These are phyloP conservation scores for Phaffia rhodozyma DNA, from an alignment of 1,284 basidiomycete genomes.

Conservation along the genomic window DNA sequence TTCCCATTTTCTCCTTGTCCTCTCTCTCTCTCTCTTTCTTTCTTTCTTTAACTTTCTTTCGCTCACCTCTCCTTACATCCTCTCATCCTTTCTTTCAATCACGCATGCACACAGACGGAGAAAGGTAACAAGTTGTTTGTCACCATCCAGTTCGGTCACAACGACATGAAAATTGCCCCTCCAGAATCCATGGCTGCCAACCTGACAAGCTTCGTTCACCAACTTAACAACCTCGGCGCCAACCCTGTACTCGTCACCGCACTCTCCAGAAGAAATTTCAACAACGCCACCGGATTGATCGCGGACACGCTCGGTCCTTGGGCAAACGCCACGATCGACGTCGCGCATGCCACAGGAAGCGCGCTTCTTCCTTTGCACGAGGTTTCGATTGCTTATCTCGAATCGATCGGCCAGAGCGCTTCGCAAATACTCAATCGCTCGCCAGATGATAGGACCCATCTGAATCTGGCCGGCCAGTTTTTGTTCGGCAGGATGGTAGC, in stretches of 20 bases:
- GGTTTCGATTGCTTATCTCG: slow-evolving; percentile 38
- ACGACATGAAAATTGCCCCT: slow-evolving; percentile 39
- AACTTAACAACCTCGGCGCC: slow-evolving; percentile 35
- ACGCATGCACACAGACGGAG: too few species aligned
- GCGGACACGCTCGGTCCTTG: slow-evolving; percentile 38
- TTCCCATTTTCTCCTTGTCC: neutral
- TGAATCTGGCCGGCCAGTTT: slow-evolving; percentile 23
- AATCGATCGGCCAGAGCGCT: slow-evolving; percentile 38
- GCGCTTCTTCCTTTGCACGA: slow-evolving; percentile 39
- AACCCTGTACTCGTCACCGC: slow-evolving; percentile 40
- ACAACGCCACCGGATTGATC: slow-evolving; percentile 32
- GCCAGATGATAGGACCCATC: slow-evolving; percentile 36
- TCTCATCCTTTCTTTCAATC: neutral
- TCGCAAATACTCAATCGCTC: slow-evolving; percentile 38
- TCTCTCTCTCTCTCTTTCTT: neutral
- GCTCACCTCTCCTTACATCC: neutral
- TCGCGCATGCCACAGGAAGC: slow-evolving; percentile 35
- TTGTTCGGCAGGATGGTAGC: slow-evolving; percentile 14
- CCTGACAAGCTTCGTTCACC: slow-evolving; percentile 37
- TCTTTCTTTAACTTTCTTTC: too few species aligned
- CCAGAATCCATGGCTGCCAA: slow-evolving; percentile 41
- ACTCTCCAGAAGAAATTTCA: slow-evolving; percentile 38
- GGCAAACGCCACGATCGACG: slow-evolving; percentile 37
- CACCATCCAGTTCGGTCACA: slow-evolving; percentile 42
- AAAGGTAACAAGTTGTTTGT: slow-evolving; percentile 26